Base-by-base conservation (phyloP, 306 rosid genomes). In the Sindora glabra region DNA sequence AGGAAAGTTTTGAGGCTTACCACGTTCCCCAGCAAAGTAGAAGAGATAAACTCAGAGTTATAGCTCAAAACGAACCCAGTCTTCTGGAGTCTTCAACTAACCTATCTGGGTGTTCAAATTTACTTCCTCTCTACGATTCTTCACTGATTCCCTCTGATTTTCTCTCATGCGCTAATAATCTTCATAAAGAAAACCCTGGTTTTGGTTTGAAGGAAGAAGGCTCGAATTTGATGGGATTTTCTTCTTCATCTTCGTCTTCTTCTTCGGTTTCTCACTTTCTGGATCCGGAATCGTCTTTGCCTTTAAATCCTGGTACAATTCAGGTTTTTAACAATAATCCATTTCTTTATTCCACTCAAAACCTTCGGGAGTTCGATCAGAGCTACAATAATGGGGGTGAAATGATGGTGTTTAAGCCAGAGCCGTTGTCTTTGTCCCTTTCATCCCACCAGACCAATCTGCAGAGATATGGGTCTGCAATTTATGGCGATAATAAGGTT, bases 21-120 rank as follows among this genome's bases (percentile, higher is more conserved):
- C 96, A 89, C 73, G 83, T 82, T 12, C 94, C 96, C 2, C 96
- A 85, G 38, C 94, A 89, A 57, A 89, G 96, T 56, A 66, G 96
- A 57, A 74, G 96, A 66, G 94, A 85, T 23, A 88, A 88, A 69
- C 94, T 88, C 21, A 62, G 96, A 38, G 77, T 86, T 3, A 21
- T 48, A 0, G 45, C 56, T 47, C 75, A 61, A 51, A 44, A 69
- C 29, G 74, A 59, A 29, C 21, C 38, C 2, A 16, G 51, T 38
- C 48, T 74, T n/a, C 70, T 48, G 55, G 76, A 75, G 33, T 19
- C 78, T 22, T 29, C 67, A 6, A 15, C 42, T 5, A 5, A 48
- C 39, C 63, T 77, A 0, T 74, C 68, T 36, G 75, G 48, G 18
- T 57, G 27, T 10, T 1, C 57, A n/a, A 38, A 75, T 19, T 75